Conservation (phyloP, 306 rosid species). For the Casuarina glauca region DNA sequence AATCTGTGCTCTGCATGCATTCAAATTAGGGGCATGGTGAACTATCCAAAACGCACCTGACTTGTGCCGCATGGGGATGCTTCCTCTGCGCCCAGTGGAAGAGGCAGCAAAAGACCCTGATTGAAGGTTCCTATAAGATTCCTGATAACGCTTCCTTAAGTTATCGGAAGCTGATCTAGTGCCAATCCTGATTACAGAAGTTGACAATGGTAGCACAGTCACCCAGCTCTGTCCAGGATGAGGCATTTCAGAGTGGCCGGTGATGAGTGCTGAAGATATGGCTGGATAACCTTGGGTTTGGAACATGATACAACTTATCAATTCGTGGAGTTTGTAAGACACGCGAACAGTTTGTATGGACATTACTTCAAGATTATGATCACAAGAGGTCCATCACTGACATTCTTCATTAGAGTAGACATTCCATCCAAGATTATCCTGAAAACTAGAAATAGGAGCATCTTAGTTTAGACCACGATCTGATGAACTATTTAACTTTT, state of each 20-base stretch:
- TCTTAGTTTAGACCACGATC: no score
- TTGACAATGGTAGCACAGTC: not conserved
- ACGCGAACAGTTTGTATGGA: no score
- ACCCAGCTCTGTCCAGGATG: conserved; percentile 15
- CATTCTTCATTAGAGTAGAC: no score
- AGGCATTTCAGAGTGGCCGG: conserved; percentile 1
- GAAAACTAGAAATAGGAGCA: no score
- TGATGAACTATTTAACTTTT: no score
- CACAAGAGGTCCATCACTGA: no score
- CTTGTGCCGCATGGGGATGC: conserved; percentile 4
- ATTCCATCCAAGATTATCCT: no score
- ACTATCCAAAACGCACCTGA: conserved; percentile 18
- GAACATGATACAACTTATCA: no score
- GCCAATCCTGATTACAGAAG: not conserved
- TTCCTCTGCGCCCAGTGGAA: not conserved
- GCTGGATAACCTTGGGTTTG: not conserved
- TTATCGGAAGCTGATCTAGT: conserved; percentile 4
- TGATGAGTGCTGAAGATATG: not conserved
- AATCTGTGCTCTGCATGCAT: not conserved
- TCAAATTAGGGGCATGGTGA: not conserved
- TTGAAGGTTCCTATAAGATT: not conserved
- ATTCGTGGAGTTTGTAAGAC: no score
- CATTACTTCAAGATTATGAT: no score
- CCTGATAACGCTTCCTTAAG: not conserved
- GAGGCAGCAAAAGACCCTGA: not conserved